Conservation (phyloP, 306 rosid species). For the Quercus alba region DNA sequence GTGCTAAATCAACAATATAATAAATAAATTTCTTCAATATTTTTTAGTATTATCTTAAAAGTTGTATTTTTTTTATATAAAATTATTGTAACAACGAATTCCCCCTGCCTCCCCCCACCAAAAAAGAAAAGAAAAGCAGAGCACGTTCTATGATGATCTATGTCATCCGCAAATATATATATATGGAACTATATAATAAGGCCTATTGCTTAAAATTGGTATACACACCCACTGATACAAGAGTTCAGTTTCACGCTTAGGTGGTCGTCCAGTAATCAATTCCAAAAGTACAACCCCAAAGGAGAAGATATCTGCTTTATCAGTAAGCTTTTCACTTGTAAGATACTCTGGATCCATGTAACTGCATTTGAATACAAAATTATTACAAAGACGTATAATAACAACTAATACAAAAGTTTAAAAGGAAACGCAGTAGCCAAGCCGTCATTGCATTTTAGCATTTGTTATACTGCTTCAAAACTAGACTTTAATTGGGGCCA, state of each 20-base stretch:
- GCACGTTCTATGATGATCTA: too few relatives aligned
- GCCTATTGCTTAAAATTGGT: background rate
- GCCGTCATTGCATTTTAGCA: background rate
- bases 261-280: constrained; percentile 48
- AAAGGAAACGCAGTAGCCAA: background rate
- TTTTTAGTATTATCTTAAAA: too few relatives aligned
- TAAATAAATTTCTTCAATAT: too few relatives aligned
- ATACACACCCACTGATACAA: constrained; percentile 56
- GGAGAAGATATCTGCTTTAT: constrained; percentile 62
- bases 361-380: constrained; percentile 28
- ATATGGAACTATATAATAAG: too few relatives aligned
- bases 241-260: background rate
- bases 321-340: constrained; percentile 59
- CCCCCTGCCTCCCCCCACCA: too few relatives aligned
- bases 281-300: constrained; percentile 71
- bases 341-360: constrained; percentile 73
- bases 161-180: too few relatives aligned
- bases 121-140: too few relatives aligned
- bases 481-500: background rate
- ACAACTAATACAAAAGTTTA: background rate
- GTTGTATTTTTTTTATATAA: too few relatives aligned
- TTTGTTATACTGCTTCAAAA: background rate
- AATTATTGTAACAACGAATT: too few relatives aligned
- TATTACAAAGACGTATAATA: background rate
- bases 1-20: too few relatives aligned